A percentile compares a stretch with the other conserved stretches of the same genome.
phyloP scores from a whole-genome alignment of 441 rosid genomes.

The Brassica hybrid region DNA sequence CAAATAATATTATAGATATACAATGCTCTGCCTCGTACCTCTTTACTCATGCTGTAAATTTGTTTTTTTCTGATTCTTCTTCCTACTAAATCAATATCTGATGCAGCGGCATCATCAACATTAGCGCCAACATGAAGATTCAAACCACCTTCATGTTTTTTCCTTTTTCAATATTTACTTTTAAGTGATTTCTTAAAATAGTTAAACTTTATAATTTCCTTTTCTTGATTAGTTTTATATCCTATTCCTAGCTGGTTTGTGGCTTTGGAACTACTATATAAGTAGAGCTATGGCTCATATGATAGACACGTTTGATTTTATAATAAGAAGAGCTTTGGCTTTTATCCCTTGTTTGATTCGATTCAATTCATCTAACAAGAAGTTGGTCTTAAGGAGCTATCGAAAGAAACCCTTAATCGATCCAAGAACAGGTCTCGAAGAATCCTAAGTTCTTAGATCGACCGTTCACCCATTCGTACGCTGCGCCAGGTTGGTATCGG shows the following conservation, averaged over 20 bases:
- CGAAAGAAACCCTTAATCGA: not conserved
- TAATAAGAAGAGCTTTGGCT: not conserved
- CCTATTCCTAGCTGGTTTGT: not conserved
- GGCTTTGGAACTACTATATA: not conserved
- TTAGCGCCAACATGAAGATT: not conserved
- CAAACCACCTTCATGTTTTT: too few species aligned
- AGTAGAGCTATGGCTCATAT: not conserved
- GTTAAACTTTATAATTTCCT: too few species aligned
- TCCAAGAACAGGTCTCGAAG: not conserved
- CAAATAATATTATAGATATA: too few species aligned
- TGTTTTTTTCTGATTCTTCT: too few species aligned
- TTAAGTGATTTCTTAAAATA: too few species aligned
- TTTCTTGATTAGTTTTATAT: not conserved
- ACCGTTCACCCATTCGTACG: too few species aligned
- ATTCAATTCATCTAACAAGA: not conserved
- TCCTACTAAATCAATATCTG: not conserved
- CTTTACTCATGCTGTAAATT: too few species aligned
- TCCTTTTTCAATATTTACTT: not conserved
- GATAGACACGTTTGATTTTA: not conserved
- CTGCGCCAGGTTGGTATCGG: too few species aligned
- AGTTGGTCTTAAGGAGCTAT: not conserved
- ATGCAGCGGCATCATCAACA: not conserved
- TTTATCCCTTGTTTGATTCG: not conserved
- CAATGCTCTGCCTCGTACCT: too few species aligned
- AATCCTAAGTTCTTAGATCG: not conserved